phyloP scores from a whole-genome alignment of 2,329 filamentous ascomycete genomes.

The Leptographium lundbergii region DNA sequence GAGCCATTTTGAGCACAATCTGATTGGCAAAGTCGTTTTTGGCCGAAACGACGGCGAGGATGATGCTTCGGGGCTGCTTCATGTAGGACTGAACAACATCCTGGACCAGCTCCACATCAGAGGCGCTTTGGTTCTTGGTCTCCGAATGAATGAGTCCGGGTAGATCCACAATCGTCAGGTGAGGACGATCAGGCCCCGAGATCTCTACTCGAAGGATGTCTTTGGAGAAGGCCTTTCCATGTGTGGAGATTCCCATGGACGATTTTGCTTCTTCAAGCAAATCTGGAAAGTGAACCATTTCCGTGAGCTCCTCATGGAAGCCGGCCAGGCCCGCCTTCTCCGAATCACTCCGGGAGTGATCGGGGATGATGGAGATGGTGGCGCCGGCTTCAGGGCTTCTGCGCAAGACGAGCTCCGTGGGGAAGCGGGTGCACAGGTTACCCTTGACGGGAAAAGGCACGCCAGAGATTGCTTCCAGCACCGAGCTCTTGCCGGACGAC shows the following conservation, averaged over 20 bases:
- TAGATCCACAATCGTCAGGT: slow-evolving; percentile 46
- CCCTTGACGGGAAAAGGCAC: slow-evolving; percentile 47
- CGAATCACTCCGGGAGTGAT: slow-evolving; percentile 14
- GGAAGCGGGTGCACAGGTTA: slow-evolving; percentile 48
- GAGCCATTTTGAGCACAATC: slow-evolving; percentile 36
- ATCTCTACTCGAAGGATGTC: slow-evolving; percentile 37
- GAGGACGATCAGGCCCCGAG: slow-evolving; percentile 30
- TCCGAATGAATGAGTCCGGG: slow-evolving; percentile 40
- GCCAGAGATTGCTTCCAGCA: slow-evolving; percentile 51
- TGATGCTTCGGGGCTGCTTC: slow-evolving; percentile 40
- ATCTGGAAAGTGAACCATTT: slow-evolving; percentile 15
- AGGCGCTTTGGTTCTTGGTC: slow-evolving; percentile 31
- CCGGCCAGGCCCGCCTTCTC: slow-evolving; percentile 15
- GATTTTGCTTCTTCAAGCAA: slow-evolving; percentile 27
- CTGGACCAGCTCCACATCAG: slow-evolving; percentile 30
- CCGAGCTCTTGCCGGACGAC: slow-evolving; percentile 51
- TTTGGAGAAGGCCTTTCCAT: slow-evolving; percentile 25
- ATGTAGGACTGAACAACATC: slow-evolving; percentile 44
- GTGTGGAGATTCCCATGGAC: slow-evolving; percentile 33
- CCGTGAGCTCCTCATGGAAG: slow-evolving; percentile 16
- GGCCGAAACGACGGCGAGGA: slow-evolving; percentile 45
- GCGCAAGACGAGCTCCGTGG: slow-evolving; percentile 48
- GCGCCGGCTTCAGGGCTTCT: slow-evolving; percentile 22
- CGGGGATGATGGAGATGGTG: slow-evolving; percentile 24
- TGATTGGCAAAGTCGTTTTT: slow-evolving; percentile 48